Evolutionary conservation across 495 filamentous ascomycete species (phyloP).

Genomic region (Penicillium daleae): DNA sequence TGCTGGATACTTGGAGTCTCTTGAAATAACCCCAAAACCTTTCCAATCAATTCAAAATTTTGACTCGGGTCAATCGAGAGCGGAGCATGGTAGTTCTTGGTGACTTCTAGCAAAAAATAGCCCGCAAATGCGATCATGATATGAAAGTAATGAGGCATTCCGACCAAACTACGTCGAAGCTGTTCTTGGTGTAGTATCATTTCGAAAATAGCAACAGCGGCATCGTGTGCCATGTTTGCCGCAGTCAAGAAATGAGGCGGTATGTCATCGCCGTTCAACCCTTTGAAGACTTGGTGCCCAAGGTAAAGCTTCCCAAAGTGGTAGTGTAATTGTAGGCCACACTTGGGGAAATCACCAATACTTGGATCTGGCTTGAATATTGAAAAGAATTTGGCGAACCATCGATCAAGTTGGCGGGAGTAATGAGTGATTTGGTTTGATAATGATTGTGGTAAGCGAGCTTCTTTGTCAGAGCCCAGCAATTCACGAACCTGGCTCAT

Average conservation of each 20-base stretch:
- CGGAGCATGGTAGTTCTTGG: conserved; percentile 28
- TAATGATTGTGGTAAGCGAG: conserved; percentile 36
- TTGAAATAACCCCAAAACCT: conserved; percentile 29
- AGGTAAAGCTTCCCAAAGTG: conserved; percentile 52
- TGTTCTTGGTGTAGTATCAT: conserved; percentile 44
- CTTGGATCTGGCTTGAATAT: conserved; percentile 35
- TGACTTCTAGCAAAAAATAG: conserved; percentile 49
- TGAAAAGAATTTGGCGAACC: conserved; percentile 40
- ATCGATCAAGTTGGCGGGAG: conserved; percentile 44
- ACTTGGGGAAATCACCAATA: conserved; percentile 47
- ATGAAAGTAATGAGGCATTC: conserved; percentile 51
- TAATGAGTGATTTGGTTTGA: conserved; percentile 40
- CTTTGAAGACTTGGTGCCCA: conserved; percentile 48
- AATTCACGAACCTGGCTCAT: conserved; percentile 45
- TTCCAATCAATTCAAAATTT: conserved; percentile 29
- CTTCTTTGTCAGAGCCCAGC: conserved; percentile 40
- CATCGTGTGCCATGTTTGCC: conserved; percentile 43
- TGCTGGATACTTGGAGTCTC: conserved; percentile 26
- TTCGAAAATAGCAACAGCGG: conserved; percentile 45
- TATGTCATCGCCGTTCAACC: conserved; percentile 37
- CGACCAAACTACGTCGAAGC: conserved; percentile 41
- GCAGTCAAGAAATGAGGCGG: conserved; percentile 40
- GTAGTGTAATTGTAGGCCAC: conserved; percentile 47
- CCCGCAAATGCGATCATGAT: conserved; percentile 53
- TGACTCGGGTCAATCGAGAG: conserved; percentile 26